Conservation (phyloP, 768 basidiomycete genomes). For the Calocera cornea region DNA sequence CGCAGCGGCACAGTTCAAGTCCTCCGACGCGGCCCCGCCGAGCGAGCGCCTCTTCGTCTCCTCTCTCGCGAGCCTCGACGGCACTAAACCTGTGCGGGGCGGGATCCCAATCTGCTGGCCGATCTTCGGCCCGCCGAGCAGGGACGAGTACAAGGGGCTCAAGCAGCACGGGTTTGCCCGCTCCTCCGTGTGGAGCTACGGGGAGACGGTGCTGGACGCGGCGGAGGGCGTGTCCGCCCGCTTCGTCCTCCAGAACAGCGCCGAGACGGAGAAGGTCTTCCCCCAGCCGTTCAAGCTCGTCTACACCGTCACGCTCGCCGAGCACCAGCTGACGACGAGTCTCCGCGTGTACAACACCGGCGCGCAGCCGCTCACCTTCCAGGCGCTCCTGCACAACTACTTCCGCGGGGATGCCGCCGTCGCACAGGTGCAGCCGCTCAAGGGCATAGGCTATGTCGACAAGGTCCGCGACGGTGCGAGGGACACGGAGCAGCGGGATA, state of each 20-base stretch:
- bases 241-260: constrained; percentile 50
- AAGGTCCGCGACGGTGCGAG: constrained; percentile 41
- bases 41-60: constrained; percentile 72
- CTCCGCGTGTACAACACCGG: constrained; percentile 69
- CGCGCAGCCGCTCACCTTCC: constrained; percentile 54
- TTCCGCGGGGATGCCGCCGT: constrained; percentile 49
- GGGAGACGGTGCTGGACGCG: constrained; percentile 49
- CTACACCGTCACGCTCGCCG: constrained; percentile 70
- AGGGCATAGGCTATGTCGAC: constrained; percentile 57
- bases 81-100: constrained; percentile 56
- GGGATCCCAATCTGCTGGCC: constrained; percentile 53
- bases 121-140: constrained; percentile 73
- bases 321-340: constrained; percentile 60
- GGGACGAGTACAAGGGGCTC: constrained; percentile 51
- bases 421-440: constrained; percentile 50
- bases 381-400: constrained; percentile 88
- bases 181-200: constrained; percentile 58
- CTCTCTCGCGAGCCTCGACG: constrained; percentile 63
- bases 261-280: constrained; percentile 45
- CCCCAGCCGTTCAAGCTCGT: constrained; percentile 52
- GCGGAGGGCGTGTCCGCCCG: constrained; percentile 59
- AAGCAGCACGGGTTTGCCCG: constrained; percentile 88
- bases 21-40: constrained; percentile 22
- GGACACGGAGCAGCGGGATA: constrained; percentile 42
- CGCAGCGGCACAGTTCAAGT: background rate